Base-by-base conservation (phyloP, 495 filamentous ascomycete genomes). In the Penicillium soppii region DNA sequence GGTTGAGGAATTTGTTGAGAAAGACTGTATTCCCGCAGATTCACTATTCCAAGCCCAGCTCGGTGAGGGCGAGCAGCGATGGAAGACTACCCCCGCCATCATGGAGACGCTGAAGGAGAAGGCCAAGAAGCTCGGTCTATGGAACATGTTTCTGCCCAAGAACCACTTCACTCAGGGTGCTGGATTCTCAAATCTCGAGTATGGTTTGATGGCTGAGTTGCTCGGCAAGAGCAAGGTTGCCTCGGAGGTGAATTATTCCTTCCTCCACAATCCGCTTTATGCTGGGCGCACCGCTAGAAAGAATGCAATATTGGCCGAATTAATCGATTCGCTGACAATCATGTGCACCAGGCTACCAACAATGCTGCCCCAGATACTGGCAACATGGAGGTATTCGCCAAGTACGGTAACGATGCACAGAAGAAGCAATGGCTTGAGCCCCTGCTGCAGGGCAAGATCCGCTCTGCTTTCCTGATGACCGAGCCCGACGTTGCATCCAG, bases 131-230 rank as follows among this genome's bases (percentile, higher is more conserved):
- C 75, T 92, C n/a, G 94, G 94, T 0, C 77, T 98, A 37, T 98
- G 94, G 94, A 98, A 98, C 68, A 88, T 98, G 83, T 98, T 98
- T 78, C 70, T 98, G 52, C 88, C 92, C 39, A 92, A 89, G 73
- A 90, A 84, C 57, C 92, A 97, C 73, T 97, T 96, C 79, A 88
- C 84, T 54, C 88, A 97, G 70, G 92, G 91, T 13, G 91, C 92
- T 4, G 92, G 91, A 27, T 92, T 88, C 71, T 88, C 82, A 9
- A 96, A 96, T 67, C 76, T 96, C 16, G 91, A 96, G 67, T 96
- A 96, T 61, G 91, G 89, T 3, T 69, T 96, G 66, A 96, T 96
- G 87, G 91, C 91, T 19, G 92, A 95, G 70, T 83, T 87, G 64
- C 73, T 96, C 62, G 92, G 91, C 49, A 89, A 83, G 73, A 91